phyloP scores from a whole-genome alignment of 345 rosid species.

The Tarenaya hassleriana region DNA sequence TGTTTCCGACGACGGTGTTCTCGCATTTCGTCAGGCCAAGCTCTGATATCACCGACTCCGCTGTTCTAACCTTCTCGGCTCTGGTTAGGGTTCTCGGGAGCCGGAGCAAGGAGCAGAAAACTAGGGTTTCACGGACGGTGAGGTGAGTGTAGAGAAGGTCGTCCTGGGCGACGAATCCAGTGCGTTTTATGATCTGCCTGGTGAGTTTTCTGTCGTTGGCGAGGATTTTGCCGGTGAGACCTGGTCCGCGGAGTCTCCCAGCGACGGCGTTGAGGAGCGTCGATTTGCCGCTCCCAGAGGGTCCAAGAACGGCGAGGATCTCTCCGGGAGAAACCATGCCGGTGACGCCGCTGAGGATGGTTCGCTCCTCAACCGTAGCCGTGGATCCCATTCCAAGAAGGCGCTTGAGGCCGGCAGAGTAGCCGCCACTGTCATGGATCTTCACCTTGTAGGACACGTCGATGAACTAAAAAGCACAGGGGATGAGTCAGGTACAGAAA shows the following conservation, averaged over 20 bases:
- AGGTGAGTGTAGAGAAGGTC: conserved; percentile 81
- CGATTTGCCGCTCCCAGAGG: conserved; percentile 93
- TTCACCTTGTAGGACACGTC: conserved; percentile 61
- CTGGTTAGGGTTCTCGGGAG: conserved; percentile 44
- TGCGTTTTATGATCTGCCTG: conserved; percentile 48
- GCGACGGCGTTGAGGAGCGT: conserved; percentile 71
- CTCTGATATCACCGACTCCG: conserved; percentile 66
- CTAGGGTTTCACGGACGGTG: conserved; percentile 81
- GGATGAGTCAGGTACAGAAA: conserved; percentile 18
- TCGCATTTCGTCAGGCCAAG: conserved; percentile 74
- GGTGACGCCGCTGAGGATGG: conserved; percentile 55
- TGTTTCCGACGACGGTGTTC: conserved; percentile 74
- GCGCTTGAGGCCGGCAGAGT: conserved; percentile 31
- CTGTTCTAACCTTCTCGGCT: conserved; percentile 44
- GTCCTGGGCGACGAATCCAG: conserved; percentile 89
- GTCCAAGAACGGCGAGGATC: conserved; percentile 84
- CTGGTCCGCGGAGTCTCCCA: conserved; percentile 55
- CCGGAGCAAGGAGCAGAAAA: conserved; percentile 70
- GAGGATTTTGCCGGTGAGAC: conserved; percentile 60
- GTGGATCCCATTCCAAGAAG: conserved; percentile 28
- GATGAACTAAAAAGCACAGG: conserved; percentile 43
- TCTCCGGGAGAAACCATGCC: conserved; percentile 84
- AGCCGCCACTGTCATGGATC: conserved; percentile 25
- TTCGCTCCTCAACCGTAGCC: conserved; percentile 41
- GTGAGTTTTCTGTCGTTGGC: conserved; percentile 45